Evolutionary conservation across 2,329 filamentous ascomycete genomes (phyloP).

Genomic region (Neopestalotiopsis sp.): DNA sequence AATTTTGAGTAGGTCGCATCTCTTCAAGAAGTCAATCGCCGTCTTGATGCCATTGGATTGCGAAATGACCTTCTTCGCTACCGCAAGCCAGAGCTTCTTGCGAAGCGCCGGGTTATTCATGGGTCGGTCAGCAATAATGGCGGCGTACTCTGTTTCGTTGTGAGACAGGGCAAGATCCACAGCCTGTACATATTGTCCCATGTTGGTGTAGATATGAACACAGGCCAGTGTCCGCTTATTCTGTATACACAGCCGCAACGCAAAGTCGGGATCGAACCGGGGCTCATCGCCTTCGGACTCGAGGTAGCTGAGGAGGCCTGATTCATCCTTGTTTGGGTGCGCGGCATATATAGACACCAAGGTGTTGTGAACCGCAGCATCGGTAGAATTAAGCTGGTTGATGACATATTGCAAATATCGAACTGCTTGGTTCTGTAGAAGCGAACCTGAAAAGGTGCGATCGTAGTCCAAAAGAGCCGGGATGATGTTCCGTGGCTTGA

Average conservation of each 20-base stretch:
- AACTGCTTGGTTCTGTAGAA: conserved; percentile 85
- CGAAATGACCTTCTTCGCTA: conserved; percentile 92
- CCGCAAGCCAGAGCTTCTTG: conserved; percentile 94
- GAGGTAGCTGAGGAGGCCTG: conserved; percentile 84
- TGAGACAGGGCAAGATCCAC: conserved; percentile 92
- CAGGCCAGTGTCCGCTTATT: conserved; percentile 91
- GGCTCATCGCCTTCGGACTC: conserved; percentile 88
- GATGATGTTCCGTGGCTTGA: conserved; percentile 87
- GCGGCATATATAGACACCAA: conserved; percentile 95
- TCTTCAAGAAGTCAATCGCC: conserved; percentile 90
- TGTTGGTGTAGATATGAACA: conserved; percentile 95
- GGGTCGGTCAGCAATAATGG: conserved; percentile 85
- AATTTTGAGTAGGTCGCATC: conserved; percentile 89
- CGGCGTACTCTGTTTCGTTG: conserved; percentile 86
- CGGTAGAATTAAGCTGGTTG: conserved; percentile 78
- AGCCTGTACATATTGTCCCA: conserved; percentile 92
- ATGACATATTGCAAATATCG: conserved; percentile 94
- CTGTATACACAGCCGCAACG: conserved; percentile 92
- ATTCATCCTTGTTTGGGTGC: conserved; percentile 81
- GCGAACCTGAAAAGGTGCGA: conserved; percentile 70
- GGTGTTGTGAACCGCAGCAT: conserved; percentile 94
- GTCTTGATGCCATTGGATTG: conserved; percentile 87
- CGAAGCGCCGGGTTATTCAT: conserved; percentile 79
- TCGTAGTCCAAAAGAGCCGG: conserved; percentile 95
- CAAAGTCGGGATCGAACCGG: conserved; percentile 93